Evolutionary conservation across 441 rosid genomes (phyloP).

Genomic region (Lepidium campestre): DNA sequence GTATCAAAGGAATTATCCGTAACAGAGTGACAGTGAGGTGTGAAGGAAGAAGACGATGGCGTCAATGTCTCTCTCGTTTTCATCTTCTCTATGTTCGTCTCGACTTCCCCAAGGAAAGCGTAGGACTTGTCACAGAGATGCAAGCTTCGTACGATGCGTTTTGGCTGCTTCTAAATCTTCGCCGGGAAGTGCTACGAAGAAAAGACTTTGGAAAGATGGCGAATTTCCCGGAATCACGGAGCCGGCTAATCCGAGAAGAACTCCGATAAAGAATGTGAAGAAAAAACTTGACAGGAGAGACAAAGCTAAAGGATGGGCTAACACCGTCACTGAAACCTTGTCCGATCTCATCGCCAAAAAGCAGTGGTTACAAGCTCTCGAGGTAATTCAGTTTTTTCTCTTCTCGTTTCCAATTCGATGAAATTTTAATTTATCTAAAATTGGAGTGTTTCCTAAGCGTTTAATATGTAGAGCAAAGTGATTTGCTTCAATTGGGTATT

Average conservation of each 20-base stretch:
- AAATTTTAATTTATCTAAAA: not conserved
- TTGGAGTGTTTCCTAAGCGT: not conserved
- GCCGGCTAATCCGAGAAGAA: conserved; percentile 28
- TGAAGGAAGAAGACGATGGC: conserved; percentile 28
- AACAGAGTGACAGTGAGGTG: conserved; percentile 4
- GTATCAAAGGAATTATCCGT: conserved; percentile 13
- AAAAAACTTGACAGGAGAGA: conserved; percentile 61
- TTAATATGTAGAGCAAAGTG: not conserved
- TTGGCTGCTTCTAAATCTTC: conserved; percentile 30
- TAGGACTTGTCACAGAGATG: conserved; percentile 2
- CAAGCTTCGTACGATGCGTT: conserved; percentile 28
- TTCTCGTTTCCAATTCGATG: not conserved
- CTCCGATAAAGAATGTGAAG: conserved; percentile 67
- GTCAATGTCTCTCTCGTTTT: conserved; percentile 52
- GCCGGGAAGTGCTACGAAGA: conserved; percentile 33
- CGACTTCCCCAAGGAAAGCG: conserved; percentile 24
- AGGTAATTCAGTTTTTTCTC: conserved; percentile 32
- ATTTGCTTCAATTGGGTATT: conserved; percentile 2
- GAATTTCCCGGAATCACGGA: conserved; percentile 65
- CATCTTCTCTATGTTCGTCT: conserved; percentile 45
- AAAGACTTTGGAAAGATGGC: conserved; percentile 73
- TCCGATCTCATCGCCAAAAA: conserved; percentile 67
- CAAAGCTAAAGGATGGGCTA: conserved; percentile 63
- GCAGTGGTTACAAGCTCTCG: conserved; percentile 76
- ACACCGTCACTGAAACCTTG: conserved; percentile 70